Evolutionary conservation across 2,329 filamentous ascomycete genomes (phyloP), one percentile per base, ranked within the genome.

Genomic region (Fusarium robinianum): DNA sequence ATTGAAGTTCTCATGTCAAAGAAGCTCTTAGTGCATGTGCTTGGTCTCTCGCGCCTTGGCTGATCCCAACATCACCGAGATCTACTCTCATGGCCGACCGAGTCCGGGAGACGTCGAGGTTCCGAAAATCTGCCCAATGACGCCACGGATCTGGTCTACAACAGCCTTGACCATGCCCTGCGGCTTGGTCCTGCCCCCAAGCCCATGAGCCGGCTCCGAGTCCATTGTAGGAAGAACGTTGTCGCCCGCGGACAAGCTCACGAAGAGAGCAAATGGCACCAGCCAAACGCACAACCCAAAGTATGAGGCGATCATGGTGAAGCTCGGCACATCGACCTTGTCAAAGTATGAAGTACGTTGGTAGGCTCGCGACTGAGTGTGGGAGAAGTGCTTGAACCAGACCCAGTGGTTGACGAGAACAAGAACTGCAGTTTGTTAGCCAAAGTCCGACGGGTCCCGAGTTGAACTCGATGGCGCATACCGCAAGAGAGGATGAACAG

Each of bases 281-380:
- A 99, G 78, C 94, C 94, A 99, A 0, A 99, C 91, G 61, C 91
- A 96, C 3, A 99, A 75, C 1, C 94, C 94, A 64, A 99, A 99
- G 70, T 94, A 99, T 0, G 89, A 92, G 0, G 94, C 90, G 30
- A 97, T 94, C 72, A 97, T 90, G 12, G 89, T 91, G 67, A 99
- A 99, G 24, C 81, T 85, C 0, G 94, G 94, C 30, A 90, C 65
- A 38, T 82, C 70, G 41, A 75, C 72, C 45, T 76, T 73, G 53
- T 88, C 81, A 64, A 87, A 85, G 64, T 80, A 77, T 40, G 81
- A 79, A 4, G 77, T 74, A 60, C 79, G 75, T 42, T 77, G 70
- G 68, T 84, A 82, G 3, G 82, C 74, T 40, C 69, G 70, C 33
- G 78, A 68, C 52, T 85, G 79, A 41, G 78, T 75, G 41, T 76